phyloP scores from a whole-genome alignment of 768 basidiomycete species.

The Panellus pusillus region DNA sequence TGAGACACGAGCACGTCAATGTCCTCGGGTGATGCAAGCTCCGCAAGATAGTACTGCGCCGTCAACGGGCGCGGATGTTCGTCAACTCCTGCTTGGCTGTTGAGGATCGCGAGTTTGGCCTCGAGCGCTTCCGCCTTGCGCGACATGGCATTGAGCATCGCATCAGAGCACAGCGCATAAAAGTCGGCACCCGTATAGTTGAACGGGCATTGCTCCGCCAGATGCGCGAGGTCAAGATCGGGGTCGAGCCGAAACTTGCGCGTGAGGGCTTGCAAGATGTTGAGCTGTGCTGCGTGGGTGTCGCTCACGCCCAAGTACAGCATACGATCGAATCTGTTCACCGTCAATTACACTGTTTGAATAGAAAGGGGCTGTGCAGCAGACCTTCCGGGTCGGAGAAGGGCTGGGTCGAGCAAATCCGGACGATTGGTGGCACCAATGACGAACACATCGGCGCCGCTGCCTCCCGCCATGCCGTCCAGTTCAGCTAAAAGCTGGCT shows the following conservation, averaged over 20 bases:
- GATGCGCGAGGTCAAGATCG: slow-evolving; percentile 53
- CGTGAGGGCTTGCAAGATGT: slow-evolving; percentile 88
- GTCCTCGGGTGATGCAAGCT: slow-evolving; percentile 71
- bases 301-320: slow-evolving; percentile 92
- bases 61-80: slow-evolving; percentile 70
- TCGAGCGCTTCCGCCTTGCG: slow-evolving; percentile 83
- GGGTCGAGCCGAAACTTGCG: slow-evolving; percentile 86
- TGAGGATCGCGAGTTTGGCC: slow-evolving; percentile 57
- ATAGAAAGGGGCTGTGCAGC: slow-evolving; percentile 15
- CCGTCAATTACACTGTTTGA: not conserved
- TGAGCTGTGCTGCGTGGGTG: slow-evolving; percentile 79
- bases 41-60: slow-evolving; percentile 86
- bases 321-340: slow-evolving; percentile 90
- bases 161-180: slow-evolving; percentile 96
- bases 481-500: slow-evolving; percentile 92
- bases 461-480: slow-evolving; percentile 77
- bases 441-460: slow-evolving; percentile 80
- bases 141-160: slow-evolving; percentile 93
- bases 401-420: slow-evolving; percentile 85
- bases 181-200: slow-evolving; percentile 98
- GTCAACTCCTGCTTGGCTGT: slow-evolving; percentile 42
- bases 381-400: slow-evolving; percentile 85
- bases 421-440: slow-evolving; percentile 96
- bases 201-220: slow-evolving; percentile 82
- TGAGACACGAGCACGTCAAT: slow-evolving; percentile 72